These are phyloP conservation scores for Sapria himalayana DNA, from an alignment of 345 rosid genomes.

Conservation along the genomic window DNA sequence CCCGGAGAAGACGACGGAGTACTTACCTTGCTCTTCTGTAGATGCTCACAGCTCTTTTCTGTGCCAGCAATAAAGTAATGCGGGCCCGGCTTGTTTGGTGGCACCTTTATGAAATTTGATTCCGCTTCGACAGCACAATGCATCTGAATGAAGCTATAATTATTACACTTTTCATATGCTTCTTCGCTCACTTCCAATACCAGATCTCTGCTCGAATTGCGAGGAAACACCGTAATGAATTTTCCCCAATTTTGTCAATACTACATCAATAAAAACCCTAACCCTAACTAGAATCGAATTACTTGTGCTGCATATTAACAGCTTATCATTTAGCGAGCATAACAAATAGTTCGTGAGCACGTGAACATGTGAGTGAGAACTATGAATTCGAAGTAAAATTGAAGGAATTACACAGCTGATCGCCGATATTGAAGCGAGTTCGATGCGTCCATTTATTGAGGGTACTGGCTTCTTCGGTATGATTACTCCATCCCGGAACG, in stretches of 20 bases:
- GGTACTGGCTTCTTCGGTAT: constrained; percentile 45
- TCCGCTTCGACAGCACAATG: constrained; percentile 36
- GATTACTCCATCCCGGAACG: too few species aligned
- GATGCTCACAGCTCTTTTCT: constrained; percentile 48
- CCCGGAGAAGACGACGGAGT: constrained; percentile 69
- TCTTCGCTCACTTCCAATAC: constrained; percentile 46
- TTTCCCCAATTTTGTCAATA: too few species aligned
- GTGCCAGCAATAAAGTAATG: constrained; percentile 69
- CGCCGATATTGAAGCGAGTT: constrained; percentile 39
- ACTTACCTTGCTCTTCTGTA: constrained; percentile 17
- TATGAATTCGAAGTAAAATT: neutral
- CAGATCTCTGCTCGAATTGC: too few species aligned
- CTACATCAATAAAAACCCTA: too few species aligned
- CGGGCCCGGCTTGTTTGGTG: constrained; percentile 36
- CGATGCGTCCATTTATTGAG: constrained; percentile 60
- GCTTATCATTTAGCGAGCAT: neutral
- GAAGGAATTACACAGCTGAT: constrained; percentile 27
- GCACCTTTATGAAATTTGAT: constrained; percentile 49
- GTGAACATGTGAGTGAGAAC: neutral
- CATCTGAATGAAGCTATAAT: constrained; percentile 28
- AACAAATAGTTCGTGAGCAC: neutral
- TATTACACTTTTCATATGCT: constrained; percentile 42
- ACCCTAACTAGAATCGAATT: too few species aligned
- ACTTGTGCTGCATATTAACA: constrained; percentile 51
- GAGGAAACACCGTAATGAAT: too few species aligned